These are phyloP conservation scores for Tolypocladium album DNA, from an alignment of 2,329 filamentous ascomycete genomes.

Conservation along the genomic window DNA sequence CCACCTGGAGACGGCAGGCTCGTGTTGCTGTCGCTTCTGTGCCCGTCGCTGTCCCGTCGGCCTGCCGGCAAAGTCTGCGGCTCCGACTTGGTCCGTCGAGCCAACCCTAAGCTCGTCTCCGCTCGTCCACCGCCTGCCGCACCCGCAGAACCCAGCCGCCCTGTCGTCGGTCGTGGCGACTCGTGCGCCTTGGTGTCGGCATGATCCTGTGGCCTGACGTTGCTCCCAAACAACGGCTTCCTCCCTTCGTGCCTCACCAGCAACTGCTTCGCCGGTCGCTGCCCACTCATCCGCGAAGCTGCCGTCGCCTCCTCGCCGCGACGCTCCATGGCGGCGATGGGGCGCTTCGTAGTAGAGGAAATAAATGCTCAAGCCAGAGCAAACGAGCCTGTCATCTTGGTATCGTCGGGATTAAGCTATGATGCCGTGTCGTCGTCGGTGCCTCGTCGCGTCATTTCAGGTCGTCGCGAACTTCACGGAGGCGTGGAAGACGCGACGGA, in stretches of 20 bases:
- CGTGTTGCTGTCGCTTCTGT: slow-evolving; percentile 6
- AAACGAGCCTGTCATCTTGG: background rate
- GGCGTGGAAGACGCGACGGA: background rate
- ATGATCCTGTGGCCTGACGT: slow-evolving; percentile 11
- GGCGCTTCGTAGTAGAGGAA: background rate
- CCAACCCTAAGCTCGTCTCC: background rate
- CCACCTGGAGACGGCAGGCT: slow-evolving; percentile 15
- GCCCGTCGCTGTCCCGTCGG: slow-evolving; percentile 4
- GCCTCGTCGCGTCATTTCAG: background rate
- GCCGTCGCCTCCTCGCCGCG: background rate
- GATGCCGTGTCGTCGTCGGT: background rate
- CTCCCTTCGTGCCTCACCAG: slow-evolving; percentile 28
- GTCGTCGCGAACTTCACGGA: background rate
- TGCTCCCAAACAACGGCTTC: slow-evolving; percentile 26
- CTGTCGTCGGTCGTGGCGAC: slow-evolving; percentile 5
- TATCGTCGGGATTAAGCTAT: background rate
- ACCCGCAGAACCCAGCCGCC: background rate
- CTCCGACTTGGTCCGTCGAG: slow-evolving; percentile 16
- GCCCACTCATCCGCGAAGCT: background rate
- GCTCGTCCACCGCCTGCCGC: slow-evolving; percentile 1
- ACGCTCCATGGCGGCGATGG: background rate
- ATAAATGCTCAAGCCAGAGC: background rate
- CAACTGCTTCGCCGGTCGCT: slow-evolving; percentile 11
- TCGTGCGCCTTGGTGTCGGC: slow-evolving; percentile 5
- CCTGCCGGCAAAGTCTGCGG: slow-evolving; percentile 5